Evolutionary conservation across 2,329 filamentous ascomycete species (phyloP), one percentile per base, ranked within the genome.

Genomic region (Scytalidium lignicola): DNA sequence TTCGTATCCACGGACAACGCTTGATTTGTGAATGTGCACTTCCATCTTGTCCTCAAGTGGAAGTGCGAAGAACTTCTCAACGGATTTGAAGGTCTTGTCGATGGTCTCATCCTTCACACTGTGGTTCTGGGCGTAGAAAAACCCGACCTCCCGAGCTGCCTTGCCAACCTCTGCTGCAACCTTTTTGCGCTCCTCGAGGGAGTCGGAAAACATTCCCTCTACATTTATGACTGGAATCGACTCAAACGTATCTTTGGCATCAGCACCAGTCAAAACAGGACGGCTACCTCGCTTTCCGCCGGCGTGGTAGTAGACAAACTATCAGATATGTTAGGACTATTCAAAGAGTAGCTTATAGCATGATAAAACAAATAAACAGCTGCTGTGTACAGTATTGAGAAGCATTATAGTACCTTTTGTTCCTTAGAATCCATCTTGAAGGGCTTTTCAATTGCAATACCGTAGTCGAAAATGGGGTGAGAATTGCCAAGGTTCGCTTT

Each of bases 41-140:
- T 71, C 60, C 55, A 79, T 79, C 17, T 62, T 56, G 6, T 67
- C 65, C 1, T 62, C 52, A 21, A 51, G 39, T 8, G 48, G 44
- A 12, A 52, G 42, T 13, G 37, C 50, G 45, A 56, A 50, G 37
- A 56, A 53, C 21, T 55, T 45, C 39, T 52, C 48, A 15, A 49
- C 46, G 19, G 44, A 52, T n/a, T 22, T 39, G 26, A 17, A 44
- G 12, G 63, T 58, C 1, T 46, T 40, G 3, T 43, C 43, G 13
- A 49, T 41, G 13, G 54, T 53, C 20, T 59, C 57, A 22, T 63
- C 52, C 1, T 60, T 44, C 8, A 70, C 65, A 0, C 67, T 67
- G 46, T 70, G 66, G 37, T 71, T 70, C 42, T 63, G 62, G 43
- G 71, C 59, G 48, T 72, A 72, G 53, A 73, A 70, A 56, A 73